These are phyloP conservation scores for Serpula lacrymans DNA, from an alignment of 768 basidiomycete species.

Conservation along the genomic window DNA sequence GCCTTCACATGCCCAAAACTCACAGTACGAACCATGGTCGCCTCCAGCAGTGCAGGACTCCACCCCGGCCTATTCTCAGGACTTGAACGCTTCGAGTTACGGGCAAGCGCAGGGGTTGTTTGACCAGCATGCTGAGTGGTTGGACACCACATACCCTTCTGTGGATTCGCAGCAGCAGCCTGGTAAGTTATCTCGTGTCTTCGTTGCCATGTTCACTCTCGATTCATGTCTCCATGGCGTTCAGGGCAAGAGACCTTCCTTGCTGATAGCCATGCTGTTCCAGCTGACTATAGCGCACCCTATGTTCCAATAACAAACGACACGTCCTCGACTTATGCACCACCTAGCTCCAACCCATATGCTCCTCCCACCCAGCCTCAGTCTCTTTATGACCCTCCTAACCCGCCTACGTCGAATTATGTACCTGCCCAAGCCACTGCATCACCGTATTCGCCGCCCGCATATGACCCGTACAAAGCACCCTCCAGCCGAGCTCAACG, in stretches of 20 bases:
- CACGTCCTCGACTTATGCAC: slow-evolving; percentile 13
- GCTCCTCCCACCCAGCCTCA: slow-evolving; percentile 14
- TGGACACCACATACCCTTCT: slow-evolving; percentile 11
- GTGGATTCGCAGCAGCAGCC: too few species aligned
- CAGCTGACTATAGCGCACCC: slow-evolving; percentile 24
- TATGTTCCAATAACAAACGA: slow-evolving; percentile 17
- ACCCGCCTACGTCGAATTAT: slow-evolving; percentile 23
- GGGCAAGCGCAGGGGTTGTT: slow-evolving; percentile 29
- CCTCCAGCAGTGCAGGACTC: slow-evolving; percentile 17
- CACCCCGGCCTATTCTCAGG: slow-evolving; percentile 13
- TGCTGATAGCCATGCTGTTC: slow-evolving; percentile 9
- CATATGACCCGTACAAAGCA: slow-evolving; percentile 28
- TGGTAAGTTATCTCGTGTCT: slow-evolving; percentile 28
- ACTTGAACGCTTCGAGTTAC: slow-evolving; percentile 15
- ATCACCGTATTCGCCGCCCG: slow-evolving; percentile 17
- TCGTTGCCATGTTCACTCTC: neutral
- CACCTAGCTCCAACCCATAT: slow-evolving; percentile 12
- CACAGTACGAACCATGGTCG: slow-evolving; percentile 24
- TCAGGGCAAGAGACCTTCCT: slow-evolving; percentile 10
- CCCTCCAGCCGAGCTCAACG: too few species aligned
- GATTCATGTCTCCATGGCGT: slow-evolving; percentile 6
- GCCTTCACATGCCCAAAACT: slow-evolving; percentile 22
- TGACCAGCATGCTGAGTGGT: slow-evolving; percentile 14
- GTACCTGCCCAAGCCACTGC: slow-evolving; percentile 12
- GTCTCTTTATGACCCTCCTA: slow-evolving; percentile 34